Evolutionary conservation across 1,139 yeast genomes (phyloP).

Genomic region (Meyerozyma carpophila): DNA sequence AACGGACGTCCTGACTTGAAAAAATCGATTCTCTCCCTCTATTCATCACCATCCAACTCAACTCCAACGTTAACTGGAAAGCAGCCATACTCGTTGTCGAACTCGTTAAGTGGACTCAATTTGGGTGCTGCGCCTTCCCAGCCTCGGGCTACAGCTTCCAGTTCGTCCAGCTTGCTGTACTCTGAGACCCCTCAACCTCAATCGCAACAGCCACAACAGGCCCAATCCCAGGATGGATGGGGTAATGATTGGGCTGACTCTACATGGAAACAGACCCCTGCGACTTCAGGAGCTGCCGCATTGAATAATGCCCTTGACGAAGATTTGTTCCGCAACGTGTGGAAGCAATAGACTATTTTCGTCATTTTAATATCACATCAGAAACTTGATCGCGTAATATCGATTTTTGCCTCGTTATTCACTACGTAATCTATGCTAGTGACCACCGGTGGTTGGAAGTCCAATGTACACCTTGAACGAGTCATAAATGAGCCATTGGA

Average conservation of each 20-base stretch:
- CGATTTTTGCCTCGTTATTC: neutral
- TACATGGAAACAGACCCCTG: constrained; percentile 7
- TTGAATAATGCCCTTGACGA: constrained; percentile 27
- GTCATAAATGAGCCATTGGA: constrained; percentile 95
- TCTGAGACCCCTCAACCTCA: constrained; percentile 6
- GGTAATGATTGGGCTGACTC: constrained; percentile 36
- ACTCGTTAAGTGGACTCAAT: constrained; percentile 10
- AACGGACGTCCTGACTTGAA: constrained; percentile 61
- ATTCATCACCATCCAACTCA: constrained; percentile 59
- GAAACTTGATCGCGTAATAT: neutral
- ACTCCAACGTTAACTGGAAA: constrained; percentile 4
- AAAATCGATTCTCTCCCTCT: constrained; percentile 82
- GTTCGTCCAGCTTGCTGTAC: constrained; percentile 3
- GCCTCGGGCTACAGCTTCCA: constrained; percentile 6
- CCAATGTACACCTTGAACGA: constrained; percentile 89
- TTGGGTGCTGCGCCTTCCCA: constrained; percentile 4
- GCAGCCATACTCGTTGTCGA: constrained; percentile 6
- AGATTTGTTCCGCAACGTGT: constrained; percentile 39
- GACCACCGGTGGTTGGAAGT: constrained; percentile 85
- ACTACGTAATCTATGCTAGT: constrained; percentile 19
- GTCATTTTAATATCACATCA: neutral
- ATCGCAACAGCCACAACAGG: constrained; percentile 6
- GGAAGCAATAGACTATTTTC: constrained; percentile 11
- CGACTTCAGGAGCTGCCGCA: constrained; percentile 8
- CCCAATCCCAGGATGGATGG: constrained; percentile 15